Base-by-base conservation (phyloP, 2,329 filamentous ascomycete species). In the Claviceps spartinae region DNA sequence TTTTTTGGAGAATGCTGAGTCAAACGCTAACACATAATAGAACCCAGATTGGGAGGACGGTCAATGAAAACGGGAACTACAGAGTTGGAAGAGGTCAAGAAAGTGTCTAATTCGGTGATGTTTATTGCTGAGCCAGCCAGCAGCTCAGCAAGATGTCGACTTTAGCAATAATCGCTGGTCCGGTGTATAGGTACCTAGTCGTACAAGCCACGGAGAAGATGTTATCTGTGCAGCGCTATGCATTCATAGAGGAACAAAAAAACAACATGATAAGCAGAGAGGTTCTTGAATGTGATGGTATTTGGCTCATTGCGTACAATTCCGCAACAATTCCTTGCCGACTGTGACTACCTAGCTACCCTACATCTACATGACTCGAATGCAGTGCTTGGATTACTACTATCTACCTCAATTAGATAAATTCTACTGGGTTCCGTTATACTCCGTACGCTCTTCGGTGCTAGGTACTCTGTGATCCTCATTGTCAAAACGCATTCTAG, bases 31-130 rank as follows among this genome's bases (percentile, higher is more conserved):
- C 56, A 38, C n/a, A 18, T 26, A 42, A 24, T 26, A 70, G 68
- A 70, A 70, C 57, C 68, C 68, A 4, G 65, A 69, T 20, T 70
- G 67, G 68, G 61, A 69, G 52, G 65, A 58, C 20, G 67, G 66
- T 52, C 64, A 69, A 65, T 70, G 64, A 59, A 59, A 65, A 59
- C 59, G 2, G 52, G 54, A 41, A 49, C 52, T 53, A 22, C n/a
- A 13, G 41, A n/a, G 14, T 18, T 46, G 44, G 44, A 47, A 24
- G 5, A 16, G 38, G 24, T 2, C n/a, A 9, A 34, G 44, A 14
- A 20, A 26, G 46, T 36, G 24, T 48, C 22, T 47, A 1, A 47
- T 48, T 14, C n/a, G 24, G 42, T 41, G 42, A 20, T 40, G 24
- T 20, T 18, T 45, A 38, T 42, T 47, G 9, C 42, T 40, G 49